Base-by-base conservation (phyloP, 228 moss, liverwort and hornwort species). In the Sphagnum magellanicum region DNA sequence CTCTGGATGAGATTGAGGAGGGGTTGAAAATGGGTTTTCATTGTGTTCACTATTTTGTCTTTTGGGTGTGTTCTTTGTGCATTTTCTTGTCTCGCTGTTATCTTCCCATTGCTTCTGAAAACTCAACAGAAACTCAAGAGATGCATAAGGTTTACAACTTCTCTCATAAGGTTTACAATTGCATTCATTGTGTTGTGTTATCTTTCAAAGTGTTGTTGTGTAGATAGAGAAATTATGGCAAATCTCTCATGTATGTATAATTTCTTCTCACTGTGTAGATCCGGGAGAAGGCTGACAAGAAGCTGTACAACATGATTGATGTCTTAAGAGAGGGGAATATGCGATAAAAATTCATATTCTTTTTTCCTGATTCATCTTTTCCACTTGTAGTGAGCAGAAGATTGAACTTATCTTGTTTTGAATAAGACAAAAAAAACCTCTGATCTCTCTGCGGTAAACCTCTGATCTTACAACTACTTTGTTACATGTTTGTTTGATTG, bases 281-380 rank as follows among this genome's bases (percentile, higher is more conserved):
- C 61, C 73, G 82, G 69, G 85, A 90, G 64, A 68, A 75, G 50
- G 67, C 85, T 57, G 84, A 86, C 61, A 79, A 80, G 74, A 89
- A 81, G 70, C 65, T 95, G n/a, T 95, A 85, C 60, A 79, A 87
- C 64, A 95, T 95, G 95, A 90, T 95, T 76, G 95, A 95, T 77
- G 95, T 95, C 63, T 81, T 95, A 66, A 85, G 84, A 47, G 95
- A 90, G 73, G 95, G 95, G 57, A 88, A 72, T 65, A 95, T 95
- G 94, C 79, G 91, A 65, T 92, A 78, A 71, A 17, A 69, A 67
- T 16, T 50, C 52, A 63, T 60, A 49, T 49, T 73, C 64, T 32
- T 32, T 32, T 32, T 32, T 32, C 59, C 15, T 59, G 3, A 11
- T 59, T 51, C 66, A 53, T 17, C 7, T 58, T 15, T 52, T 55